Evolutionary conservation across 2,329 filamentous ascomycete species (phyloP).

Genomic region (Emmonsiellopsis sp.): DNA sequence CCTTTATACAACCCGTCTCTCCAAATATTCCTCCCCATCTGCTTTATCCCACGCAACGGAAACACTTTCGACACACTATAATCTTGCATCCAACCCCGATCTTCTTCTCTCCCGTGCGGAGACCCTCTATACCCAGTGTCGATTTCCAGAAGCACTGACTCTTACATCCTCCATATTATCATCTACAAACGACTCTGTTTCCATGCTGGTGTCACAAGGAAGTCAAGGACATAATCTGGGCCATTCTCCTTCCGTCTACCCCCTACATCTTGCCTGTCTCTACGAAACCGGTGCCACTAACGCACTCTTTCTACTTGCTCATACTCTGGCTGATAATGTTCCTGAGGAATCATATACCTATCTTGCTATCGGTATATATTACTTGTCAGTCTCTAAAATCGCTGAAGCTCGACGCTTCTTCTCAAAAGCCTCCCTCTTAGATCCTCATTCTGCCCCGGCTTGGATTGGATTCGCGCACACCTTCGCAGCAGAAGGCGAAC

Average conservation of each 20-base stretch:
- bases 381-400: constrained; percentile 79
- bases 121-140: constrained; percentile 86
- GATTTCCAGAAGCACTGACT: constrained; percentile 75
- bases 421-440: constrained; percentile 94
- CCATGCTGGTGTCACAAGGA: constrained; percentile 17
- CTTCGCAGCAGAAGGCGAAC: constrained; percentile 93
- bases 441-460: constrained; percentile 90
- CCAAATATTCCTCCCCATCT: constrained; percentile 83
- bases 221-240: constrained; percentile 30
- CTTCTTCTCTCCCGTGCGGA: constrained; percentile 84
- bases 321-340: constrained; percentile 85
- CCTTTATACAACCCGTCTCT: constrained; percentile 89
- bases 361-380: constrained; percentile 92
- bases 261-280: constrained; percentile 82
- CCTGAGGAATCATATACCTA: constrained; percentile 87
- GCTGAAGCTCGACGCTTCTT: constrained; percentile 93
- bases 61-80: constrained; percentile 88
- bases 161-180: constrained; percentile 77
- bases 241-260: constrained; percentile 55
- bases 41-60: constrained; percentile 81
- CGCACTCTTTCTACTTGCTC: constrained; percentile 79
- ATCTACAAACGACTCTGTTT: constrained; percentile 68
- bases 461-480: constrained; percentile 99
- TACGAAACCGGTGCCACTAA: constrained; percentile 83
- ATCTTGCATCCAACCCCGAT: constrained; percentile 75